Evolutionary conservation across 768 basidiomycete genomes (phyloP).

Genomic region (Trametes elegans): DNA sequence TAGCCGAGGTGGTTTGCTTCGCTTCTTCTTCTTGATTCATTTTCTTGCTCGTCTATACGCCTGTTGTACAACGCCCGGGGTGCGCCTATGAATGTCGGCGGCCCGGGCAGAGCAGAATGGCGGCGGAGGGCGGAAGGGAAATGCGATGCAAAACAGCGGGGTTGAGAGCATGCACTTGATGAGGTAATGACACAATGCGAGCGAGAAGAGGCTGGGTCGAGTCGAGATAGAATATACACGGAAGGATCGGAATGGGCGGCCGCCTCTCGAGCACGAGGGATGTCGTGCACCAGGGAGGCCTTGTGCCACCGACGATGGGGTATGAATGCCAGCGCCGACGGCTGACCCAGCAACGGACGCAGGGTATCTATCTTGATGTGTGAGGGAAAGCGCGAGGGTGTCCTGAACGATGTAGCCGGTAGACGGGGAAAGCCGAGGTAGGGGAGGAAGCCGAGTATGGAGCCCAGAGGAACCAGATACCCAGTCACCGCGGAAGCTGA

Average conservation of each 20-base stretch:
- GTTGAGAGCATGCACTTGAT: constrained; percentile 41
- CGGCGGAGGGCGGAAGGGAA: constrained; percentile 17
- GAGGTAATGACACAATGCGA: constrained; percentile 42
- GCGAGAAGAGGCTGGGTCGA: constrained; percentile 23
- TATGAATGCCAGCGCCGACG: constrained; percentile 44
- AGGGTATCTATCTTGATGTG: constrained; percentile 27
- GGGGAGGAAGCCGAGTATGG: constrained; percentile 20
- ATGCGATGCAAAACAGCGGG: constrained; percentile 27
- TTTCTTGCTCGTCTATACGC: constrained; percentile 27
- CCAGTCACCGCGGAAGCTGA: constrained; percentile 8
- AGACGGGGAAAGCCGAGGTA: constrained; percentile 29
- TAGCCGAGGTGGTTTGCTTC: constrained; percentile 22
- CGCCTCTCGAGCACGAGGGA: constrained; percentile 12
- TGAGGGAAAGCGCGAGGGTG: constrained; percentile 25
- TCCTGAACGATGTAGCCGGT: constrained; percentile 39
- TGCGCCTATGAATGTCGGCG: constrained; percentile 11
- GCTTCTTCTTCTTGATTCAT: constrained; percentile 22
- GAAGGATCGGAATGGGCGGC: constrained; percentile 17
- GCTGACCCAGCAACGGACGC: constrained; percentile 33
- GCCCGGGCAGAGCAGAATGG: constrained; percentile 21
- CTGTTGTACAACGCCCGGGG: constrained; percentile 29
- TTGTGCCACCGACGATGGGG: constrained; percentile 36
- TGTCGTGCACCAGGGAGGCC: constrained; percentile 19
- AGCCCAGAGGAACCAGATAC: constrained; percentile 11
- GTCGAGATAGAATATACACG: constrained; percentile 27